Conservation (phyloP, 108 stramenopile species). For the Conticribra weissflogii region DNA sequence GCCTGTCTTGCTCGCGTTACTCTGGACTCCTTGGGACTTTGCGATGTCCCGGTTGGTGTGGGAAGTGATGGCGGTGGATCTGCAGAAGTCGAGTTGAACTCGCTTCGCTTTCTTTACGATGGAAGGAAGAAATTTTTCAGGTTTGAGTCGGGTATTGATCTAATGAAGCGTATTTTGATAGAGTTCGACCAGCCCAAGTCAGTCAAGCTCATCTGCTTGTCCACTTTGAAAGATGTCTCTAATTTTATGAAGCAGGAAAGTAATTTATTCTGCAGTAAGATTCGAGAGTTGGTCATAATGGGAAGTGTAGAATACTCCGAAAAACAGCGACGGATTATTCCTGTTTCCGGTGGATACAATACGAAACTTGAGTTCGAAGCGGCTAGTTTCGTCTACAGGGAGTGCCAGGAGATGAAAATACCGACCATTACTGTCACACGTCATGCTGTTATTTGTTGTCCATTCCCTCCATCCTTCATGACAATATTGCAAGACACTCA, state of each 20-base stretch:
- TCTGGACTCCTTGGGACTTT: conserved; percentile 16
- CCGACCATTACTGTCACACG: conserved; percentile 15
- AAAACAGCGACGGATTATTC: not conserved
- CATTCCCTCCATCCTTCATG: conserved; percentile 4
- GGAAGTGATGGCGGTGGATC: conserved; percentile 13
- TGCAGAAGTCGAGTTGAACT: conserved; percentile 12
- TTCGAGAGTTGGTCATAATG: conserved; percentile 21
- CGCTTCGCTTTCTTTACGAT: not conserved
- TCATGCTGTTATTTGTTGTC: conserved; percentile 12
- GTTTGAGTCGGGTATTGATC: not conserved
- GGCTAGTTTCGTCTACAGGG: not conserved
- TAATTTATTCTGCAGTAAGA: conserved; percentile 8
- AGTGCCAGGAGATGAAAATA: not conserved
- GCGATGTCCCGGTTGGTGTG: conserved; percentile 20
- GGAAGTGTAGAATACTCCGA: conserved; percentile 10
- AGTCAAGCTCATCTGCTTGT: conserved; percentile 12
- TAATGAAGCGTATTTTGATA: conserved; percentile 2
- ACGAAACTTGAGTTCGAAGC: not conserved
- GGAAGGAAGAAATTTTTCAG: not conserved
- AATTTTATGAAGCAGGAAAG: conserved; percentile 3
- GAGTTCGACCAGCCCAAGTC: conserved; percentile 12
- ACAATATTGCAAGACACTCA: conserved; percentile 7
- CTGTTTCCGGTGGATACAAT: not conserved
- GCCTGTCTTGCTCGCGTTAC: conserved; percentile 17
- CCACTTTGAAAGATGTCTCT: conserved; percentile 16